These are phyloP conservation scores for Hsuehochloa calcarea DNA, from an alignment of 176 grass and related monocot species.

Conservation along the genomic window DNA sequence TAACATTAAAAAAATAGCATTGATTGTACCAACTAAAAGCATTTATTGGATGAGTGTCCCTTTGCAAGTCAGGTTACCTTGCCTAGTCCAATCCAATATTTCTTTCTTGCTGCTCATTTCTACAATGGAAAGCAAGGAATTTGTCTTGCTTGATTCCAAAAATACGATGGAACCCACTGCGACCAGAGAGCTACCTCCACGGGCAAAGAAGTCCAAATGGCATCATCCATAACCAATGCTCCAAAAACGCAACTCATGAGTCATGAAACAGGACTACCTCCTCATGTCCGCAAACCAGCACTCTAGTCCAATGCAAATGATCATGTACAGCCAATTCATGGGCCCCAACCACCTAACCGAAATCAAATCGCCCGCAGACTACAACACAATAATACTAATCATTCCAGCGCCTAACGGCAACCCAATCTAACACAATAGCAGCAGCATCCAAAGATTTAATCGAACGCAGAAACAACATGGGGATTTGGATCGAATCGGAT, in stretches of 20 bases:
- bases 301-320: conserved; percentile 8
- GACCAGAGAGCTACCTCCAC: neutral
- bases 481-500: neutral
- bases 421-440: neutral
- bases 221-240: neutral
- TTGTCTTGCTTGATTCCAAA: conserved; percentile 31
- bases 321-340: conserved; percentile 11
- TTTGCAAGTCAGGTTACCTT: conserved; percentile 13
- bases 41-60: conserved; percentile 2
- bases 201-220: neutral
- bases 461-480: no score
- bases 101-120: conserved; percentile 31
- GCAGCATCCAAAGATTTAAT: neutral
- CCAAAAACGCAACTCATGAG: neutral
- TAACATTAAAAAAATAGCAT: neutral
- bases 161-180: conserved; percentile 36
- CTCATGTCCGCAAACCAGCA: neutral
- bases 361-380: neutral
- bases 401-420: neutral
- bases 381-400: neutral
- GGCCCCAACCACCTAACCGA: conserved; percentile 33
- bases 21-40: neutral
- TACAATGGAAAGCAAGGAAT: conserved; percentile 37
- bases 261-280: neutral
- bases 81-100: neutral